Evolutionary conservation across 2,329 filamentous ascomycete genomes (phyloP).

Genomic region (Ophiostoma ulmi): DNA sequence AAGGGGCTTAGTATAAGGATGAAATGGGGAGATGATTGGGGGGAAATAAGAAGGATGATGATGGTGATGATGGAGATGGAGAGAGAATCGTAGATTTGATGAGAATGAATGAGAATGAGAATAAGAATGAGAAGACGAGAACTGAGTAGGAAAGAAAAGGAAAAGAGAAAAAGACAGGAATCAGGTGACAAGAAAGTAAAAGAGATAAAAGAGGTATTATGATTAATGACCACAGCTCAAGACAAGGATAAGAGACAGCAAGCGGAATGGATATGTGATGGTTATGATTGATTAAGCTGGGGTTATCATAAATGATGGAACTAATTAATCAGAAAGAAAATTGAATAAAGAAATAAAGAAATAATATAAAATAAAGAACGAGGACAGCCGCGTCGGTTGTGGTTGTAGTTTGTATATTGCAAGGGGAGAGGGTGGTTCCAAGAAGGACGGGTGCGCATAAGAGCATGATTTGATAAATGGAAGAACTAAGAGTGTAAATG

Average conservation of each 20-base stretch:
- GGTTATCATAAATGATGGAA: neutral
- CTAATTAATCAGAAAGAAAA: neutral
- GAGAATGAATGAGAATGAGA: neutral
- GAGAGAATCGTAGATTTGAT: too few species aligned
- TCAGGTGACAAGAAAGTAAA: neutral
- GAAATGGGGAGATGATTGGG: too few species aligned
- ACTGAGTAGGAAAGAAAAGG: neutral
- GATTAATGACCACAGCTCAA: neutral
- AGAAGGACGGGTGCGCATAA: neutral
- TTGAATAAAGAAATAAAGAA: neutral
- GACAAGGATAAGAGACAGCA: neutral
- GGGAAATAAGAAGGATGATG: too few species aligned
- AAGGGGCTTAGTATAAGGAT: neutral
- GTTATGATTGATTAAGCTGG: neutral
- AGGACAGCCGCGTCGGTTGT: constrained; percentile 3
- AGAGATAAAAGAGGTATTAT: neutral
- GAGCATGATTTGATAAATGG: neutral
- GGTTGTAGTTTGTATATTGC: neutral
- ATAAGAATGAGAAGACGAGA: neutral
- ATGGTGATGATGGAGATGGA: too few species aligned
- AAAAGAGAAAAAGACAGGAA: neutral
- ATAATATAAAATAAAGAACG: neutral
- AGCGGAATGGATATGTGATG: neutral
- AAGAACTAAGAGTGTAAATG: neutral
- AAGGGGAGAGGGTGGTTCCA: constrained; percentile 5